Conservation (phyloP, 108 stramenopile genomes). For the Chaetoceros tenuissimus region DNA sequence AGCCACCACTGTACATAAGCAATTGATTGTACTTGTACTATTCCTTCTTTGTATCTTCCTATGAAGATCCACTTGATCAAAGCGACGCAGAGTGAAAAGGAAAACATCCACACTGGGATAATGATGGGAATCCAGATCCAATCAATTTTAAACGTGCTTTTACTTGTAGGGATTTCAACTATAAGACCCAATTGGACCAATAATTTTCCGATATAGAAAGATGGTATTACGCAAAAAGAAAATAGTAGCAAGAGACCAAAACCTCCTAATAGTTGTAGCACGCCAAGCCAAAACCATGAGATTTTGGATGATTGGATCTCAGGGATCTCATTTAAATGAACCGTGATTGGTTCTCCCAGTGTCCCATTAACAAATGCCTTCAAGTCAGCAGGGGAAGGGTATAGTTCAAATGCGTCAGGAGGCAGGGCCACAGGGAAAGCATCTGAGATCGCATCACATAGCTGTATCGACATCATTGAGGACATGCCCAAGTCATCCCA, state of each 20-base stretch:
- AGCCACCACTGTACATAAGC: conserved; percentile 5
- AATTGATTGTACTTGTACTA: neutral
- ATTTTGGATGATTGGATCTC: neutral
- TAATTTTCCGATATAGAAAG: conserved; percentile 1
- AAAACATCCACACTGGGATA: conserved; percentile 1
- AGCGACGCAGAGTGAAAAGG: neutral
- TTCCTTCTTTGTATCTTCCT: conserved; percentile 4
- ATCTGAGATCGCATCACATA: conserved; percentile 4
- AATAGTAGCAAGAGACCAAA: conserved; percentile 1
- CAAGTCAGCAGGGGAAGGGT: neutral
- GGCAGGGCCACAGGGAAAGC: neutral
- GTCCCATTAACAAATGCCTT: neutral
- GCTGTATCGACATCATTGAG: conserved; percentile 1
- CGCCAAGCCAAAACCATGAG: neutral
- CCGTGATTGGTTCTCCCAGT: neutral
- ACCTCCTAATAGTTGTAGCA: neutral
- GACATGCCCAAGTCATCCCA: conserved; percentile 8
- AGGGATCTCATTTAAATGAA: neutral
- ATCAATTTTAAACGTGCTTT: no score
- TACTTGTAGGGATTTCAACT: neutral
- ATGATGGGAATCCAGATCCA: neutral
- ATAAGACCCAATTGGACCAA: neutral
- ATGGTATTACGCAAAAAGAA: neutral
- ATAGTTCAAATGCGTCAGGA: conserved; percentile 1
- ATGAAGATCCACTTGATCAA: conserved; percentile 7